Evolutionary conservation across 805 yeast genomes (phyloP).

Genomic region (Candida silvatica): DNA sequence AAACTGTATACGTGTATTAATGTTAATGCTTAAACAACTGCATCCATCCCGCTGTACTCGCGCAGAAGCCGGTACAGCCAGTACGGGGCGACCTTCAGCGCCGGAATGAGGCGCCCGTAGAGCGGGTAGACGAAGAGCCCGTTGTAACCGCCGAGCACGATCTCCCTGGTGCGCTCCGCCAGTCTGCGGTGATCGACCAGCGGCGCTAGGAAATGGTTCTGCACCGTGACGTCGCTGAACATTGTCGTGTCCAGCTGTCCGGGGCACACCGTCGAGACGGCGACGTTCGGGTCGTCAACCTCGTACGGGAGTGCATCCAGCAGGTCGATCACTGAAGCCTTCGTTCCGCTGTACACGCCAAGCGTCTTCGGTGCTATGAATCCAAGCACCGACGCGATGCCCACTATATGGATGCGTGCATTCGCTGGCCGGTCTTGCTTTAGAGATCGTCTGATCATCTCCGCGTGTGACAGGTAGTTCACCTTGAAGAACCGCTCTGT

Average conservation of each 20-base stretch:
- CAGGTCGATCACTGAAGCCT: constrained; percentile 34
- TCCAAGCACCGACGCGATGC: constrained; percentile 40
- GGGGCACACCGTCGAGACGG: constrained; percentile 33
- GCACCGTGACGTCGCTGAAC: constrained; percentile 38
- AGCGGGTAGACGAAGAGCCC: constrained; percentile 39
- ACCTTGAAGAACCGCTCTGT: constrained; percentile 28
- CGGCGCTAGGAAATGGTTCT: constrained; percentile 38
- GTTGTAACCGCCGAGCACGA: constrained; percentile 27
- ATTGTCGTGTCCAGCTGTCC: constrained; percentile 43
- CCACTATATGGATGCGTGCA: constrained; percentile 29
- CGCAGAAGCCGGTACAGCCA: constrained; percentile 24
- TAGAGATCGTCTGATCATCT: constrained; percentile 25
- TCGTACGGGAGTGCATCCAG: constrained; percentile 40
- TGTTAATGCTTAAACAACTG: constrained; percentile 5
- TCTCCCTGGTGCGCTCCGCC: constrained; percentile 27
- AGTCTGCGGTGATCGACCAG: constrained; percentile 29
- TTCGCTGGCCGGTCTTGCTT: constrained; percentile 9
- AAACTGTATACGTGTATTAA: not conserved
- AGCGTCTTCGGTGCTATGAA: constrained; percentile 38
- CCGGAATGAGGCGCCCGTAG: constrained; percentile 37
- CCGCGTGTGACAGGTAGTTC: constrained; percentile 36
- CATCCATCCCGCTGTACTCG: constrained; percentile 23
- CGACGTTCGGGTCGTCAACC: constrained; percentile 17
- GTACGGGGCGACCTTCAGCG: constrained; percentile 33
- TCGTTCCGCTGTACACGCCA: constrained; percentile 40